A percentile compares a stretch with the other conserved stretches of the same genome.
Evolutionary conservation across 2,329 filamentous ascomycete genomes (phyloP).

Genomic region (Nothopassalora personata): DNA sequence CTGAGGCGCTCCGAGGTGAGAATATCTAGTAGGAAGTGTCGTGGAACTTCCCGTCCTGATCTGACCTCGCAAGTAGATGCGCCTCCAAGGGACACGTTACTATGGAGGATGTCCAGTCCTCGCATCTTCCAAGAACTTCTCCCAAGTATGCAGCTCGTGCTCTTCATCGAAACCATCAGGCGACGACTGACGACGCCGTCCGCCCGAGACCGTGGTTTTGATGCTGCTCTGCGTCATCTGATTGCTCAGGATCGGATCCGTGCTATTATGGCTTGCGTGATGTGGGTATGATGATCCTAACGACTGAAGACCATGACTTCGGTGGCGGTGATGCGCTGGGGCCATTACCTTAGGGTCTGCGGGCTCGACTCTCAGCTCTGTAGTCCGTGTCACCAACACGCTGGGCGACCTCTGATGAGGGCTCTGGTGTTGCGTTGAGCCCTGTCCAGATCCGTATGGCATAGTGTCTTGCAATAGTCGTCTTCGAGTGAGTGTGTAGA

Average conservation of each 20-base stretch:
- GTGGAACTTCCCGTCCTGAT: neutral
- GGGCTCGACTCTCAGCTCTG: neutral
- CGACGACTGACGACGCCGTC: neutral
- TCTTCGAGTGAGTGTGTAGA: slow-evolving; percentile 54
- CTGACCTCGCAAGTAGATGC: neutral
- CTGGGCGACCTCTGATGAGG: neutral
- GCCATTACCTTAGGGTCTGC: neutral
- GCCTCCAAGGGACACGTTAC: neutral
- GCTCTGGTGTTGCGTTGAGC: neutral
- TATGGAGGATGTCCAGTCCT: neutral
- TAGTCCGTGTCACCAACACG: neutral
- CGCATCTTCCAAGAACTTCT: neutral
- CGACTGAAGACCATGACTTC: neutral
- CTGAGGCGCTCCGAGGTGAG: too few relatives aligned
- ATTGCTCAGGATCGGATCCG: neutral
- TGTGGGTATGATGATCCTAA: neutral
- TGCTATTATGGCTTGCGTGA: neutral
- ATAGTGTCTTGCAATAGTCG: slow-evolving; percentile 46
- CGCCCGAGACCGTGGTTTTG: neutral
- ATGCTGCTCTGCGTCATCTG: neutral
- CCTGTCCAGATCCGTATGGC: slow-evolving; percentile 10
- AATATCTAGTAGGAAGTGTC: too few relatives aligned
- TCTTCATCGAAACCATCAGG: neutral
- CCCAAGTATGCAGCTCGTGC: neutral
- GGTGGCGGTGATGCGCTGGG: neutral